Conservation (phyloP, 768 basidiomycete genomes). For the Suillus hirtellus region DNA sequence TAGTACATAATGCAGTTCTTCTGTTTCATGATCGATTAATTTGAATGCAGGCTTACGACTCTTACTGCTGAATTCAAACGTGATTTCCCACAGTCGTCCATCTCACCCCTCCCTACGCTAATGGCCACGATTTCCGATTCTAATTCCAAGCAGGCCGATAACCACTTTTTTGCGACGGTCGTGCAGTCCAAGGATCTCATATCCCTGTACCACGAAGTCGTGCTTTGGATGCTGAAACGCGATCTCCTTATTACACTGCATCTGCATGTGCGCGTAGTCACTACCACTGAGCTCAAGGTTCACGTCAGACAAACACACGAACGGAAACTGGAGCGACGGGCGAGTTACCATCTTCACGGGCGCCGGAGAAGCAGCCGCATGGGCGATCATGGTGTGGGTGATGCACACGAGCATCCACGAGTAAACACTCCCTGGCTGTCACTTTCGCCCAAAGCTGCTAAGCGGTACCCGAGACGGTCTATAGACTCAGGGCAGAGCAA, state of each 20-base stretch:
- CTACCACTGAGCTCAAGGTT: conserved; percentile 72
- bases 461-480: conserved; percentile 48
- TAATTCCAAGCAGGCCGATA: conserved; percentile 59
- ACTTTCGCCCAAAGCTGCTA: conserved; percentile 54
- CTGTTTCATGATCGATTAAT: conserved; percentile 11
- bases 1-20: conserved; percentile 31
- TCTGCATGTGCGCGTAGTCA: conserved; percentile 82
- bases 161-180: conserved; percentile 81
- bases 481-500: conserved; percentile 44
- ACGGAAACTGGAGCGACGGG: conserved; percentile 32
- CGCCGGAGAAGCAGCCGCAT: conserved; percentile 22
- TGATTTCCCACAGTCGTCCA: conserved; percentile 55
- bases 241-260: conserved; percentile 86
- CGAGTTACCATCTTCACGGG: conserved; percentile 19
- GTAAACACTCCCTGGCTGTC: conserved; percentile 47
- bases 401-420: conserved; percentile 2
- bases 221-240: conserved; percentile 88
- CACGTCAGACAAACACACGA: conserved; percentile 54
- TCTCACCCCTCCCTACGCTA: conserved; percentile 73
- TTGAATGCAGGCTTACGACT: conserved; percentile 28
- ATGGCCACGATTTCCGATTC: conserved; percentile 75
- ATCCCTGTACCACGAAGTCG: conserved; percentile 73
- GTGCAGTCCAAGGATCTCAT: conserved; percentile 68
- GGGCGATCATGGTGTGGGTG: conserved; percentile 21
- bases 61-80: conserved; percentile 61